Evolutionary conservation across 192 early-diverging fungal species (phyloP), one percentile per base, ranked within the genome.

Genomic region (Umbelopsis sp.): DNA sequence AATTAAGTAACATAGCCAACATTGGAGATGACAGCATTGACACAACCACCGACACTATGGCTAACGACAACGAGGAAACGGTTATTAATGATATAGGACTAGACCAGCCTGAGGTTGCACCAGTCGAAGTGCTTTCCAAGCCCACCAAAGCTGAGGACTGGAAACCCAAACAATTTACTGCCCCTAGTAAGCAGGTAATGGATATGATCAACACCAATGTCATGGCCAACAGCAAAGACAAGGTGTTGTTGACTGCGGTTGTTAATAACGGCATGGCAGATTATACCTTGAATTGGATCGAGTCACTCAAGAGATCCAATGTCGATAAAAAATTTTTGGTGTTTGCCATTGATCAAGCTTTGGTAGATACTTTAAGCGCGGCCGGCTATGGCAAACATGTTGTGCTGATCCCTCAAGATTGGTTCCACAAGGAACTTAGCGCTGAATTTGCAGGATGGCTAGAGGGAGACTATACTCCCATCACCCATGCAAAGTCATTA

Each of bases 261-360:
- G 71, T 71, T 4, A 80, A 80, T 52, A 45, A 33, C 10, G 78
- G 78, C 20, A 80, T 80, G 78, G 70, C 52, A 16, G 74, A 80
- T 52, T 80, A 80, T 68, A 80, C 78, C 18, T 51, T 80, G 33
- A 80, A 80, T 66, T 80, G 78, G 78, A 76, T 76, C 21, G 74
- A 73, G 30, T 80, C 78, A 6, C 46, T 80, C 9, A 71, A 78
- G 45, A 68, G 47, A 16, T 49, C 64, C 18, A 67, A 66, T 35
- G 35, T 69, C 21, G 69, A 66, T 25, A 47, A 73, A 22, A 71
- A 72, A 25, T 80, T 67, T 51, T 33, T 80, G 12, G 71, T 80
- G 0, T 80, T 80, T 68, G 74, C 74, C n/a, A 75, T 76, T 64
- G 78, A 80, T 67, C 30, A 80, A 4, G 66, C 25, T 4, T 55